Base-by-base conservation (phyloP, 169 alveolate genomes). In the Cryptosporidium felis region DNA sequence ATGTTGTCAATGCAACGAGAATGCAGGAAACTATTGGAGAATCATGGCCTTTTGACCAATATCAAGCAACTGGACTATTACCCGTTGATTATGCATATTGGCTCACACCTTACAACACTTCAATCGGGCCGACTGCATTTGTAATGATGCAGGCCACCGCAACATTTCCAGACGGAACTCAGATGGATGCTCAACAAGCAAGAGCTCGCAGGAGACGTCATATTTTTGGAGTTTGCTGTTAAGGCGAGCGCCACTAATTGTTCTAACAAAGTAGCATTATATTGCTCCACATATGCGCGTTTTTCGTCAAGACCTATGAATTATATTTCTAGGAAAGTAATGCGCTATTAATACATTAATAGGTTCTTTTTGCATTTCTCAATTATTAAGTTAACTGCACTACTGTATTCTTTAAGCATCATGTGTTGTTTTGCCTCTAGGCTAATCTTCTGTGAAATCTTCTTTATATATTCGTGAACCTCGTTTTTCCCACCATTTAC, bases 1-100 rank as follows among this genome's bases (percentile, higher is more conserved):
- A 74, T 36, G 85, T 74, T 30, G 85, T 74, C 2, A 74, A 74
- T 74, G 85, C 85, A 12, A 74, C 85, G 10, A 49, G 85, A 23
- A 74, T 74, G 85, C 85, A 74, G 14, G 85, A 74, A 30, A 74
- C 85, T 0, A 74, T 74, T 53, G 85, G 85, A 3, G 85, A 74
- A 30, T 74, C 90, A 5, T 81, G 90, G 90, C 90, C 90, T 6
- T 81, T 81, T 45, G 90, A 81, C 32, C 79, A 63, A 21, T 81
- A 81, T 30, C 90, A 81, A 26, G 88, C 90, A 18, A 81, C 88
- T 3, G 80, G 81, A 9, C 56, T 81, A 28, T 42, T 65, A 10
- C 90, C 90, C 5, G 90, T 81, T 9, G 90, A 81, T 67, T 81
- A 81, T 67, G 80, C 81, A 10, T 81, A 81, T 67, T 81, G 88